Percentiles rank a stretch among this genome's conserved stretches.
Conservation (phyloP, 192 early-diverging fungal species). For the Coemansia sp. region DNA sequence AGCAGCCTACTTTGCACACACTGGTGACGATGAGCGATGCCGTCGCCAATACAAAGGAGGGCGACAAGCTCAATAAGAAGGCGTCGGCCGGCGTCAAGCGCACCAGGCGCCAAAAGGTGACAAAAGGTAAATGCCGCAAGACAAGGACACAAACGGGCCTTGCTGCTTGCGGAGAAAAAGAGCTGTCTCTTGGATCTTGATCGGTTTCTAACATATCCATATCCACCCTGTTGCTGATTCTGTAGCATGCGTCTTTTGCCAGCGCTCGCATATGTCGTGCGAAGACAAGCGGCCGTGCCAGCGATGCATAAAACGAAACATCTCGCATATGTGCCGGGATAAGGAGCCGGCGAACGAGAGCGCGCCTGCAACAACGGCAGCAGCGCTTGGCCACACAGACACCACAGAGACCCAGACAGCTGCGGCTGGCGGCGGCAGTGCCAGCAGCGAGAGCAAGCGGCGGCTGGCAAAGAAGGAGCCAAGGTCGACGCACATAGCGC, state of each 20-base stretch:
- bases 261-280: slow-evolving; percentile 96
- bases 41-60: not conserved
- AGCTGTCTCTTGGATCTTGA: too few species aligned
- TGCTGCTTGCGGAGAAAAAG: too few species aligned
- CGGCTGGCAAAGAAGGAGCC: not conserved
- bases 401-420: not conserved
- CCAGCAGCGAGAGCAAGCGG: not conserved
- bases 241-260: slow-evolving; percentile 90
- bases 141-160: too few species aligned
- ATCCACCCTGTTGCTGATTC: too few species aligned
- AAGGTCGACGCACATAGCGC: not conserved
- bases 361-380: not conserved
- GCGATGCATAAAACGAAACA: slow-evolving; percentile 92
- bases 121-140: slow-evolving; percentile 24
- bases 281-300: slow-evolving; percentile 89
- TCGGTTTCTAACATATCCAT: too few species aligned
- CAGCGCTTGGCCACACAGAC: slow-evolving; percentile 2
- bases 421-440: not conserved
- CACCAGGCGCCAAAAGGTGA: slow-evolving; percentile 47
- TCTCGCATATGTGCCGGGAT: slow-evolving; percentile 91
- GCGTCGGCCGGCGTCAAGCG: slow-evolving; percentile 16
- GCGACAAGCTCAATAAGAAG: slow-evolving; percentile 8
- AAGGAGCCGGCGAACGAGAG: slow-evolving; percentile 52
- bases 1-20: too few species aligned
- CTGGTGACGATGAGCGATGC: too few species aligned